Evolutionary conservation across 2,329 filamentous ascomycete genomes (phyloP).

Genomic region (Microcera coccophila): DNA sequence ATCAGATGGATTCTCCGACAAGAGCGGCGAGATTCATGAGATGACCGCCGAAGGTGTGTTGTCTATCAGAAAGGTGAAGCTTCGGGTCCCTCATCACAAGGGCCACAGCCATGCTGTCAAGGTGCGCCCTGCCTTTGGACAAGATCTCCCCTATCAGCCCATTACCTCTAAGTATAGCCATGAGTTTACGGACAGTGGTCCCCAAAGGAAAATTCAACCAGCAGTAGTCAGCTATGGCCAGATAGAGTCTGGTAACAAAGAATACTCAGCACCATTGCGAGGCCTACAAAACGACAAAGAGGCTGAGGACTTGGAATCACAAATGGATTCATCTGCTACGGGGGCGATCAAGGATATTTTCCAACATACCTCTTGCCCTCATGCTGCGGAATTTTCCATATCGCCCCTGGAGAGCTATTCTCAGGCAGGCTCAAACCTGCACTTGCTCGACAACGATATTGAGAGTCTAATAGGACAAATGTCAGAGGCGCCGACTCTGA

Average conservation of each 20-base stretch:
- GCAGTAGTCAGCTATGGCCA: not conserved
- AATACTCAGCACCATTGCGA: not conserved
- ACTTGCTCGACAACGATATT: not conserved
- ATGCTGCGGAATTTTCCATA: too few species aligned
- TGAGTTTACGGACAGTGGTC: not conserved
- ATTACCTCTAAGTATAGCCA: not conserved
- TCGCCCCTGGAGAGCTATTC: not conserved
- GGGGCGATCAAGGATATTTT: too few species aligned
- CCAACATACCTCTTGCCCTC: too few species aligned
- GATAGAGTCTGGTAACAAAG: not conserved
- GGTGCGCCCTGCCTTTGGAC: constrained; percentile 22
- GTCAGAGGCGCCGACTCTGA: not conserved
- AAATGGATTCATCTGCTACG: not conserved
- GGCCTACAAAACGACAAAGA: not conserved
- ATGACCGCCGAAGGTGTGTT: constrained; percentile 12
- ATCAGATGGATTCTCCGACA: constrained; percentile 9
- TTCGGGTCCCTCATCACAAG: constrained; percentile 12
- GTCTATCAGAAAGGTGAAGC: constrained; percentile 8
- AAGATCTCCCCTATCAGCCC: constrained; percentile 10
- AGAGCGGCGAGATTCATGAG: constrained; percentile 17
- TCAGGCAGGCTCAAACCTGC: not conserved
- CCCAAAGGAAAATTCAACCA: constrained; percentile 14
- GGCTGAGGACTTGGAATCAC: not conserved
- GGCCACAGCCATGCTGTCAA: constrained; percentile 25
- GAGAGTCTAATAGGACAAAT: not conserved